These are phyloP conservation scores for Trypanosoma platydactyli DNA, from an alignment of 208 protist species.

Conservation along the genomic window DNA sequence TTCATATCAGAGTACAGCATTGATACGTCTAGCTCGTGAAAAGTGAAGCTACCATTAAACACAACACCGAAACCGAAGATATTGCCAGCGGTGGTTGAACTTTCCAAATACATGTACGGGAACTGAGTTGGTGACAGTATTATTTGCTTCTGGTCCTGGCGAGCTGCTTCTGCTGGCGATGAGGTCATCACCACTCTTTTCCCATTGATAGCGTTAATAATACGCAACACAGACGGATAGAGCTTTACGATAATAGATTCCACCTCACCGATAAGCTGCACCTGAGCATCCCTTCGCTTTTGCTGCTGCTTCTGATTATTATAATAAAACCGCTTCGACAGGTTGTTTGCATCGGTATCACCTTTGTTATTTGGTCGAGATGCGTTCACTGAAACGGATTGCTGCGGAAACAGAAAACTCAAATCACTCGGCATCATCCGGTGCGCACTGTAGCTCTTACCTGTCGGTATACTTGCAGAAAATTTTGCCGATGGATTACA, in stretches of 20 bases:
- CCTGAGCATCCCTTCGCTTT: slow-evolving; percentile 27
- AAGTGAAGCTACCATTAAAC: slow-evolving; percentile 73
- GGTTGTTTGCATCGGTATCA: not conserved
- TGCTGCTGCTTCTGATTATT: not conserved
- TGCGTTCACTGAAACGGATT: not conserved
- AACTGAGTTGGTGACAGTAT: not conserved
- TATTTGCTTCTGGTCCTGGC: not conserved
- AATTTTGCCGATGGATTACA: slow-evolving; percentile 53
- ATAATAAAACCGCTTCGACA: not conserved
- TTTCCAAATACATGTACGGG: not conserved
- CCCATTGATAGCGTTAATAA: slow-evolving; percentile 10
- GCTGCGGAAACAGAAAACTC: not conserved
- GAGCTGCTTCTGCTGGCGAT: not conserved
- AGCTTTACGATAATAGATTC: slow-evolving; percentile 31
- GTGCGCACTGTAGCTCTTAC: not conserved
- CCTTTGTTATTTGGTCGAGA: not conserved
- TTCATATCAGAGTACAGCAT: slow-evolving; percentile 65
- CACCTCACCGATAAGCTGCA: slow-evolving; percentile 71
- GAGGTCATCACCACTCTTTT: not conserved
- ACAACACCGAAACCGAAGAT: not conserved
- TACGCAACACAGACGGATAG: slow-evolving; percentile 34
- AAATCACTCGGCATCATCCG: not conserved
- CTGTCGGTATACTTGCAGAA: slow-evolving; percentile 42
- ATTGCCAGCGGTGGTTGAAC: not conserved
- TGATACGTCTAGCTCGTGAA: slow-evolving; percentile 59